Conservation (phyloP, 2,329 filamentous ascomycete genomes). For the Pseudogymnoascus sp. region DNA sequence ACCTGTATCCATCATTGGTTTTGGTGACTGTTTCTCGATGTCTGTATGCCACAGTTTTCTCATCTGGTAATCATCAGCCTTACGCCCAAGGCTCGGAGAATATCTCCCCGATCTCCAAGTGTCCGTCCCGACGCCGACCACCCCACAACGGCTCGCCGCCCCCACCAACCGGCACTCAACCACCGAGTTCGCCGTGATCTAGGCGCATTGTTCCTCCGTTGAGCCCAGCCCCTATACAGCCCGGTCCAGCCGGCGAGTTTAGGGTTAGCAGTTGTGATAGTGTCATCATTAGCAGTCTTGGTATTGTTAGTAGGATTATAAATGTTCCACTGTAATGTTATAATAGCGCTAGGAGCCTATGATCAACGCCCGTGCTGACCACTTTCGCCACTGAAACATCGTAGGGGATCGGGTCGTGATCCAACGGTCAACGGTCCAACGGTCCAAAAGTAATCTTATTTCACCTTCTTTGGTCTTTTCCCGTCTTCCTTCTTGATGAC, state of each 20-base stretch:
- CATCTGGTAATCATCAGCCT: not conserved
- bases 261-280: not conserved
- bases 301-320: not conserved
- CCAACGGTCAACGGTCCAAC: not conserved
- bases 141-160: constrained; percentile 1
- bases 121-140: not conserved
- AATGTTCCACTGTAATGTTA: constrained; percentile 6
- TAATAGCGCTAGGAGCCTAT: not conserved
- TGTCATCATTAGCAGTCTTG: not conserved
- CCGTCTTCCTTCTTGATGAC: not conserved
- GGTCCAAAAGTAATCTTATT: not conserved
- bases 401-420: not conserved
- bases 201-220: constrained; percentile 4
- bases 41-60: not conserved
- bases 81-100: not conserved
- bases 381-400: not conserved
- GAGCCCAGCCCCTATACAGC: not conserved
- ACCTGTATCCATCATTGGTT: not conserved
- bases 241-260: not conserved
- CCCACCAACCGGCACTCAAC: not conserved
- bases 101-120: not conserved
- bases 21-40: not conserved
- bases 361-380: not conserved
- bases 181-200: not conserved
- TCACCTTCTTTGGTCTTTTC: not conserved